Evolutionary conservation across 2,329 filamentous ascomycete species (phyloP), one percentile per base, ranked within the genome.

Genomic region (Apiospora sp.): DNA sequence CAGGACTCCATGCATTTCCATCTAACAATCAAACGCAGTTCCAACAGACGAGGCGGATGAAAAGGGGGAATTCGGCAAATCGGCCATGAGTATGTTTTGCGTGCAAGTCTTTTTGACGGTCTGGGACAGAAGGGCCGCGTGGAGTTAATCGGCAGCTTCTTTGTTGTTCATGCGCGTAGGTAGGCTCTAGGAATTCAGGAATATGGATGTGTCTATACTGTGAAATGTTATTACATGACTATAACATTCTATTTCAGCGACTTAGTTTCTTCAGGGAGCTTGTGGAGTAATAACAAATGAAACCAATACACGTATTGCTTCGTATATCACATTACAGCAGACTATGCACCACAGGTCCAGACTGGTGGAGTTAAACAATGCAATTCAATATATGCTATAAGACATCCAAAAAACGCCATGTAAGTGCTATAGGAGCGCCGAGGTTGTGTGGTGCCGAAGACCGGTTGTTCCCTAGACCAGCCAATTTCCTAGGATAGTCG

Each of bases 391-490:
- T 41, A 41, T 64, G 34, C 58, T 64, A 49, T 44, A 34, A 64
- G 37, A 22, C 58, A 64, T 24, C 58, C 58, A 64, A 41, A 64
- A 64, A 64, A 64, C 58, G 58, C 58, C 58, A 64, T 41, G 58
- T 41, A 64, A 64, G 58, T 64, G 58, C 58, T 64, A 41, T 41
- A 64, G 58, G 30, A 64, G 58, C 58, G 58, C 58, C 58, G 58
- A 64, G 58, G 37, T 64, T 49, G 46, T 10, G 22, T n/a, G 58
- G 58, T 64, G 22, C 58, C 14, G 58, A 64, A 58, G 54, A 61
- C 54, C 54, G 22, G 30, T 61, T 10, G 4, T 34, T 37, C n/a
- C 24, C 49, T 30, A 58, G 54, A 37, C 54, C 54, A 37, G 30
- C 37, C 8, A 22, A 12, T 37, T 37, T n/a, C 30, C 30, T 37